Evolutionary conservation across 192 early-diverging fungal genomes (phyloP).

Genomic region (Linnemannia hyalina): DNA sequence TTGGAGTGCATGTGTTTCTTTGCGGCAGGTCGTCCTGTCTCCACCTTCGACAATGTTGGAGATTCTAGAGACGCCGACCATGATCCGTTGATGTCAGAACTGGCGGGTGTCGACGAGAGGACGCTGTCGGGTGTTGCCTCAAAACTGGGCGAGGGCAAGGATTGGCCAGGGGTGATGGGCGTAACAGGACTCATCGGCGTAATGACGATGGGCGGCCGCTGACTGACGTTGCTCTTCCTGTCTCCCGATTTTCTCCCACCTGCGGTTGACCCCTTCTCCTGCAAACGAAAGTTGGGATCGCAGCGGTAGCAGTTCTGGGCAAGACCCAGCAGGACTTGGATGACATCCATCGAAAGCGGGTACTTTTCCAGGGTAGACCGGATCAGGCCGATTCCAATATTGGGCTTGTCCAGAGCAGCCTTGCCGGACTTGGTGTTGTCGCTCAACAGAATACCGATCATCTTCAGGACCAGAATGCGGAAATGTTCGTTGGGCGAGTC

Average conservation of each 20-base stretch:
- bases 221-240: neutral
- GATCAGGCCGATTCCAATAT: slow-evolving; percentile 51
- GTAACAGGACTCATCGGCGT: neutral
- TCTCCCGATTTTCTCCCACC: slow-evolving; percentile 17
- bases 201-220: slow-evolving; percentile 4
- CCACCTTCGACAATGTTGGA: neutral
- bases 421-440: slow-evolving; percentile 57
- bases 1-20: slow-evolving; percentile 28
- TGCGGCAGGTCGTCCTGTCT: neutral
- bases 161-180: neutral
- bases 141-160: neutral
- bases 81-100: neutral
- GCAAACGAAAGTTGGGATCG: slow-evolving; percentile 47
- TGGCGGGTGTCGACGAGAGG: neutral
- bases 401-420: slow-evolving; percentile 48
- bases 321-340: slow-evolving; percentile 53
- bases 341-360: slow-evolving; percentile 57
- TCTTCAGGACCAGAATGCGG: slow-evolving; percentile 51
- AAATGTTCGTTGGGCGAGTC: slow-evolving; percentile 59
- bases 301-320: slow-evolving; percentile 55
- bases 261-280: slow-evolving; percentile 13
- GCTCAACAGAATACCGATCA: slow-evolving; percentile 58
- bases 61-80: neutral
- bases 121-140: neutral
- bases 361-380: slow-evolving; percentile 46